Conservation (phyloP, 345 rosid genomes). For the Microthlaspi erraticum region DNA sequence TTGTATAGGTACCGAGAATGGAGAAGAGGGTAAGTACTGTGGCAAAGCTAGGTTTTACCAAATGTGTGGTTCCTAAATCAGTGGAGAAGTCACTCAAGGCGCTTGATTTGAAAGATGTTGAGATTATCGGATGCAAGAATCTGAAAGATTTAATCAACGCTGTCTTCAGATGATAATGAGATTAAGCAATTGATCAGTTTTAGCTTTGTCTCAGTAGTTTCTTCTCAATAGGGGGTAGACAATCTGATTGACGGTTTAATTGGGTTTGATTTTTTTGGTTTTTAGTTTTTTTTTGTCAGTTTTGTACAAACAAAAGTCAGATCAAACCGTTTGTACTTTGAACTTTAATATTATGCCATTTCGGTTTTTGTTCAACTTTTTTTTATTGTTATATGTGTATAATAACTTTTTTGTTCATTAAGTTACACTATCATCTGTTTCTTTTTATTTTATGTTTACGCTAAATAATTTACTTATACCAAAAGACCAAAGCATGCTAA, state of each 20-base stretch:
- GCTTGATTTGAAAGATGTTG: slow-evolving; percentile 47
- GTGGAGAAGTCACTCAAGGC: slow-evolving; percentile 53
- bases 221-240: background rate
- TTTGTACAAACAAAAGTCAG: background rate
- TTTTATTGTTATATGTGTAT: no score
- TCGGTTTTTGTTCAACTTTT: background rate
- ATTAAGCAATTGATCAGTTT: background rate
- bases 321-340: background rate
- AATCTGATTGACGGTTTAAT: background rate
- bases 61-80: slow-evolving; percentile 74
- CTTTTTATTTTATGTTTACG: no score
- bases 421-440: no score
- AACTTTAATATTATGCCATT: background rate
- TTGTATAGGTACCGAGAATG: slow-evolving; percentile 73
- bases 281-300: slow-evolving; percentile 16
- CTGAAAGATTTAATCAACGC: slow-evolving; percentile 70
- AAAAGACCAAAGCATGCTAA: no score
- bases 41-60: slow-evolving; percentile 77
- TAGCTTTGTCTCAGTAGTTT: background rate
- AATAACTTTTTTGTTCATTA: no score
- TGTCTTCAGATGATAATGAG: slow-evolving; percentile 50
- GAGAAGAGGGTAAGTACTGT: slow-evolving; percentile 76
- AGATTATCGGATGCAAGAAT: slow-evolving; percentile 70
- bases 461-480: no score
- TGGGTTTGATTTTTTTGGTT: background rate